A percentile compares a stretch with the other conserved stretches of the same genome.
phyloP scores from a whole-genome alignment of 768 basidiomycete genomes.

The Arthromyces matolae region DNA sequence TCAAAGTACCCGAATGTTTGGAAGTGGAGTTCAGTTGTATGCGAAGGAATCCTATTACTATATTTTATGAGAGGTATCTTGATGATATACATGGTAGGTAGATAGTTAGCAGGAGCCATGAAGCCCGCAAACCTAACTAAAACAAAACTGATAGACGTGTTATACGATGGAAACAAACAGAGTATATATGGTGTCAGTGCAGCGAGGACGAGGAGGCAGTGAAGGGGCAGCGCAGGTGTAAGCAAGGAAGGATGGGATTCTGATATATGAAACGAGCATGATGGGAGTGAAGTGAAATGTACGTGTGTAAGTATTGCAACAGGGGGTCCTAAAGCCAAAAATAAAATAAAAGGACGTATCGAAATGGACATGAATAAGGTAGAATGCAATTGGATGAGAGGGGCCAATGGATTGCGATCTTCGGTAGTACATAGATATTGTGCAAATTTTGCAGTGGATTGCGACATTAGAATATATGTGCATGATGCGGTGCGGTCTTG shows the following conservation, averaged over 20 bases:
- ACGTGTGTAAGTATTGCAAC: conserved; percentile 25
- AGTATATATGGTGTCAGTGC: conserved; percentile 13
- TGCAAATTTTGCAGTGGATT: conserved; percentile 20
- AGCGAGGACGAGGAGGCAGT: conserved; percentile 14
- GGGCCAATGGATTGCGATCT: conserved; percentile 18
- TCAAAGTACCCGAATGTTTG: no score
- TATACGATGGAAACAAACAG: conserved; percentile 16
- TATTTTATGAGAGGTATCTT: conserved; percentile 20
- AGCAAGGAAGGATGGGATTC: conserved; percentile 8
- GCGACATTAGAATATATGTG: conserved; percentile 24
- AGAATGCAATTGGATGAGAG: conserved; percentile 21
- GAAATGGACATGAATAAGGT: conserved; percentile 23
- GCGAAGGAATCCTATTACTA: conserved; percentile 14
- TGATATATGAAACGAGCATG: conserved; percentile 15
- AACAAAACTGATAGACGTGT: conserved; percentile 20
- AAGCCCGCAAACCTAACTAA: conserved; percentile 16
- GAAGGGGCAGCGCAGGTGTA: conserved; percentile 14
- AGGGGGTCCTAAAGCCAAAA: conserved; percentile 22
- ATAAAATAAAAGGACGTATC: conserved; percentile 14
- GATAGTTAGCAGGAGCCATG: conserved; percentile 14
- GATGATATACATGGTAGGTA: conserved; percentile 28
- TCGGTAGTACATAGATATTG: conserved; percentile 30
- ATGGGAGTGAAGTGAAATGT: conserved; percentile 12
- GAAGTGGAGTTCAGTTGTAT: background rate
- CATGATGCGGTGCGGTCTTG: conserved; percentile 23